These are phyloP conservation scores for Hemileccinum rubropunctum DNA, from an alignment of 768 basidiomycete species.

Conservation along the genomic window DNA sequence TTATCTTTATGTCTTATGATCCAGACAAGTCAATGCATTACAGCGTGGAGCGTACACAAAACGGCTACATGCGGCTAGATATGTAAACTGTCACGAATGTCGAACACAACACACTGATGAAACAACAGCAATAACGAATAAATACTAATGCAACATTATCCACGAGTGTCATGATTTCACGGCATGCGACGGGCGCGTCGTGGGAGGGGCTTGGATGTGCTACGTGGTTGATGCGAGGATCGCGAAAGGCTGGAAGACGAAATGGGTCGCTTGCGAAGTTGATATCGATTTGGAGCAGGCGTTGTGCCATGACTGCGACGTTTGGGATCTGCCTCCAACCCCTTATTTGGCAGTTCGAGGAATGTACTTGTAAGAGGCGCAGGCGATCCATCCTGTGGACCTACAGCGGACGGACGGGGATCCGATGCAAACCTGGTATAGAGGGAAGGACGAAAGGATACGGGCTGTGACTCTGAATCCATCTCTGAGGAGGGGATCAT, in stretches of 20 bases:
- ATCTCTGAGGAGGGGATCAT: conserved; percentile 37
- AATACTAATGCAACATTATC: conserved; percentile 17
- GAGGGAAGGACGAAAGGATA: conserved; percentile 23
- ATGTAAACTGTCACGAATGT: background rate
- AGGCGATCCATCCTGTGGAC: conserved; percentile 7
- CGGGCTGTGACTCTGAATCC: conserved; percentile 31
- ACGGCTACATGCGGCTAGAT: conserved; percentile 7
- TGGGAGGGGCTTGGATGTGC: conserved; percentile 13
- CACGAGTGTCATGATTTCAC: conserved; percentile 2
- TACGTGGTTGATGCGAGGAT: conserved; percentile 1
- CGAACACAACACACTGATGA: conserved; percentile 5
- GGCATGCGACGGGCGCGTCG: conserved; percentile 13
- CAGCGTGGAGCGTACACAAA: conserved; percentile 9
- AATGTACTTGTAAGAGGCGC: conserved; percentile 3
- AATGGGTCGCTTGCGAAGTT: conserved; percentile 29
- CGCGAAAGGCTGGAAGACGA: no score
- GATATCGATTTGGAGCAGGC: conserved; percentile 23
- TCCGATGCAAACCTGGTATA: conserved; percentile 39
- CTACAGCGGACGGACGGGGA: conserved; percentile 9
- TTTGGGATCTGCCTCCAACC: conserved; percentile 4
- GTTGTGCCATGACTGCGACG: conserved; percentile 8
- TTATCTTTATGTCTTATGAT: conserved; percentile 12
- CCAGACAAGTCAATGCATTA: conserved; percentile 3
- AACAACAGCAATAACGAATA: conserved; percentile 39
- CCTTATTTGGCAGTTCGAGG: conserved; percentile 5